phyloP scores from a whole-genome alignment of 805 yeast genomes.

The Candida berthetii region DNA sequence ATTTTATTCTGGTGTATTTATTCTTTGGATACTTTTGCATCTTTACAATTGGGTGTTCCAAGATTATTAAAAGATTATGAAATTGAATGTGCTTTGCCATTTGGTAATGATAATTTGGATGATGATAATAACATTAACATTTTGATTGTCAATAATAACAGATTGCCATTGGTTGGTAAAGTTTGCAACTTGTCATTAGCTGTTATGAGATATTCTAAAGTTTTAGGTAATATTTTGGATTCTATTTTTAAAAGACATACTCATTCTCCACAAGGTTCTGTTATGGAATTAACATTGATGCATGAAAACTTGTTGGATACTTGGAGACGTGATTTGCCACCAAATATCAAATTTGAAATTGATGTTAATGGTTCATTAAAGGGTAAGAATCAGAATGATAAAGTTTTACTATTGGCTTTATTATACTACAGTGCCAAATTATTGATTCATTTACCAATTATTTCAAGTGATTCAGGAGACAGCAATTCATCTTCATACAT shows the following conservation, averaged over 20 bases:
- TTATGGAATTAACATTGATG: constrained; percentile 26
- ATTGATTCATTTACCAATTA: constrained; percentile 58
- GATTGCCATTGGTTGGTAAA: constrained; percentile 61
- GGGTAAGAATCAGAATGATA: constrained; percentile 23
- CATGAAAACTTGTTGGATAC: constrained; percentile 68
- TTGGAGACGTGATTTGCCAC: constrained; percentile 73
- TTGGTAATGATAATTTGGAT: constrained; percentile 35
- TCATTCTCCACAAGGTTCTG: constrained; percentile 6
- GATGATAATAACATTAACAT: constrained; percentile 46
- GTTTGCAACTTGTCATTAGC: constrained; percentile 59
- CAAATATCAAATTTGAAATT: constrained; percentile 52
- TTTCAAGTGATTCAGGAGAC: constrained; percentile 31
- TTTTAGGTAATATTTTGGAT: constrained; percentile 69
- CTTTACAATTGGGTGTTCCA: constrained; percentile 79
- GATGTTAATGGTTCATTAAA: constrained; percentile 50
- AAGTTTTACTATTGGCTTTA: constrained; percentile 47
- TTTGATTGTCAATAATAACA: constrained; percentile 52
- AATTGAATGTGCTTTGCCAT: constrained; percentile 82
- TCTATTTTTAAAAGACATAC: constrained; percentile 54
- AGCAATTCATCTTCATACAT: constrained; percentile 52
- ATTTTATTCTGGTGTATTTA: constrained; percentile 82
- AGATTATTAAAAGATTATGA: constrained; percentile 73
- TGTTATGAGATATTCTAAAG: constrained; percentile 63
- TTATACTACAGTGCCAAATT: constrained; percentile 58
- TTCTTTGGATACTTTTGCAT: constrained; percentile 67